Evolutionary conservation across 2,329 filamentous ascomycete species (phyloP).

Genomic region (Neopestalotiopsis clavispora): DNA sequence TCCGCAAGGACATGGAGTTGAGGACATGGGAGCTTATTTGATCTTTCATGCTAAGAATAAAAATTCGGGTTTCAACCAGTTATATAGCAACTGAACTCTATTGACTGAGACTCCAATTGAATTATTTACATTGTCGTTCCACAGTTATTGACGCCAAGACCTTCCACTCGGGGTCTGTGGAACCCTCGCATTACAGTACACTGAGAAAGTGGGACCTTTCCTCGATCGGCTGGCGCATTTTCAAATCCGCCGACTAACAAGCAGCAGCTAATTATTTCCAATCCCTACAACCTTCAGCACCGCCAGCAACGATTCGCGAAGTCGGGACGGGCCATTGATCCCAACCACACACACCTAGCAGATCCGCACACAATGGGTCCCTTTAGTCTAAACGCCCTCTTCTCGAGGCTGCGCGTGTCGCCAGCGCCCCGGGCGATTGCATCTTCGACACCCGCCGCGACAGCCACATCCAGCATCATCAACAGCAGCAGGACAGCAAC

Average conservation of each 20-base stretch:
- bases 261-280: conserved; percentile 1
- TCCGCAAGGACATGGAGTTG: background rate
- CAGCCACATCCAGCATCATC: background rate
- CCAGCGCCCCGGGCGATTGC: background rate
- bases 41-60: too few relatives aligned
- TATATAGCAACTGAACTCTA: too few relatives aligned
- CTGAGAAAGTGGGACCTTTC: too few relatives aligned
- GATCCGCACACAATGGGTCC: background rate
- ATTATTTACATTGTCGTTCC: too few relatives aligned
- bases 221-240: background rate
- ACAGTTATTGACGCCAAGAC: too few relatives aligned
- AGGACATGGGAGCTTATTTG: background rate
- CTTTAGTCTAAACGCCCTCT: background rate
- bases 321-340: background rate
- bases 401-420: conserved; percentile 5
- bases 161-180: too few relatives aligned
- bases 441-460: background rate
- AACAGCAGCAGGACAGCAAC: background rate
- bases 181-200: too few relatives aligned
- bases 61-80: too few relatives aligned
- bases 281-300: background rate
- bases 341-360: background rate
- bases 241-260: background rate
- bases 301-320: background rate
- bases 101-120: too few relatives aligned